Percentiles rank a stretch among this genome's conserved stretches.
These are phyloP conservation scores for Amborella trichopoda DNA, from an alignment of 164 flowering plant genomes.

Conservation along the genomic window DNA sequence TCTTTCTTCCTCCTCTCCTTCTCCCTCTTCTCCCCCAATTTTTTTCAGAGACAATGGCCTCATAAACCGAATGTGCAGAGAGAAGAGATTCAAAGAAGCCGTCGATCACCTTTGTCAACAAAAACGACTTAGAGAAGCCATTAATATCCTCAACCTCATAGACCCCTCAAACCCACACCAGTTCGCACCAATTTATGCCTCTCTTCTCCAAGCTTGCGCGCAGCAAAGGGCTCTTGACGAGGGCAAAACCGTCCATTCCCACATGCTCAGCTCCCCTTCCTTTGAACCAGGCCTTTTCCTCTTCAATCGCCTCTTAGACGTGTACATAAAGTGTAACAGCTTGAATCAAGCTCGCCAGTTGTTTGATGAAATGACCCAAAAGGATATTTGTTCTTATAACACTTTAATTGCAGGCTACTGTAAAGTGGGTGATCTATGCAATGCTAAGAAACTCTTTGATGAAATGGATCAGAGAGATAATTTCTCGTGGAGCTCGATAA, in stretches of 20 bases:
- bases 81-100: slow-evolving; percentile 18
- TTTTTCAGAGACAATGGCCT: neutral
- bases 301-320: slow-evolving; percentile 7
- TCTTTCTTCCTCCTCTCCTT: too few species aligned
- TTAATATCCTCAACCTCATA: slow-evolving; percentile 10
- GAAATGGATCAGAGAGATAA: slow-evolving; percentile 18
- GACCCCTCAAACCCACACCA: slow-evolving; percentile 11
- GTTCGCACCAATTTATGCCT: slow-evolving; percentile 11
- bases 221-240: slow-evolving; percentile 12
- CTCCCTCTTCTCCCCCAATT: neutral
- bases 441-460: slow-evolving; percentile 15
- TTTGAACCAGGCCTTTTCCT: slow-evolving; percentile 11
- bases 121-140: slow-evolving; percentile 15
- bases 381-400: slow-evolving; percentile 25
- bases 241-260: slow-evolving; percentile 14
- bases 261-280: slow-evolving; percentile 8
- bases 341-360: slow-evolving; percentile 7
- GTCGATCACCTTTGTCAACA: slow-evolving; percentile 14
- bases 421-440: slow-evolving; percentile 11
- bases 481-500: slow-evolving; percentile 24
- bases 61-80: slow-evolving; percentile 9
- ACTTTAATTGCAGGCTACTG: slow-evolving; percentile 18
- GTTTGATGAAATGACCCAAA: slow-evolving; percentile 19
- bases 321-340: slow-evolving; percentile 6
- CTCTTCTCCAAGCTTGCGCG: slow-evolving; percentile 15